Evolutionary conservation across 441 rosid genomes (phyloP).

Genomic region (Melastoma candidum): DNA sequence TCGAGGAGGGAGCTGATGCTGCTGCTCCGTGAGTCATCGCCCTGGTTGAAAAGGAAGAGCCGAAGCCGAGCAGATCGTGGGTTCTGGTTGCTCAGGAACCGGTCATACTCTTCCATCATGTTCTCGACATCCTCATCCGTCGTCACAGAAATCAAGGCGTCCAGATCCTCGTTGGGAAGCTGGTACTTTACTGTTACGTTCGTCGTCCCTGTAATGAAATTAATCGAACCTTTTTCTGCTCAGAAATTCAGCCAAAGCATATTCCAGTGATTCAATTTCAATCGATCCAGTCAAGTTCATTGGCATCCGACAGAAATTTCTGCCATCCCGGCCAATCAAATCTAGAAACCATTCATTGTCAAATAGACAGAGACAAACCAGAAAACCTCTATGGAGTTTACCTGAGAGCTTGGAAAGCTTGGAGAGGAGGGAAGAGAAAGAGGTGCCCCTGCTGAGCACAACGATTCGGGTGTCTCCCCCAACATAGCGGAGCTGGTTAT

Average conservation of each 20-base stretch:
- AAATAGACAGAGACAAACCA: not conserved
- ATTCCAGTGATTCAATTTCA: no score
- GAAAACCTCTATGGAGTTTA: not conserved
- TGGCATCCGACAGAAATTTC: no score
- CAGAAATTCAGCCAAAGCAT: not conserved
- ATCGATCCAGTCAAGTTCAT: no score
- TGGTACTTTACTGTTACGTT: slow-evolving; percentile 75
- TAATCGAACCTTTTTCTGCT: not conserved
- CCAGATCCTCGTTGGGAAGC: slow-evolving; percentile 92
- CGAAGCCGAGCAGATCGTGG: slow-evolving; percentile 77
- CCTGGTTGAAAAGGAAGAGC: slow-evolving; percentile 54
- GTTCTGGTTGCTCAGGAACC: slow-evolving; percentile 51
- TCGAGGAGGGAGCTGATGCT: slow-evolving; percentile 83
- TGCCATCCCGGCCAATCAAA: no score
- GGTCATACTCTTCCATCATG: slow-evolving; percentile 97
- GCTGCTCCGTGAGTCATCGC: slow-evolving; percentile 53
- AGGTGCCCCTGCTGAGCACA: slow-evolving; percentile 53
- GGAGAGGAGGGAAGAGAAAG: slow-evolving; percentile 43
- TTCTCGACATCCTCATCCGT: slow-evolving; percentile 93
- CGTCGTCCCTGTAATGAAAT: slow-evolving; percentile 29
- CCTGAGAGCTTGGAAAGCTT: slow-evolving; percentile 84
- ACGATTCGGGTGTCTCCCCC: slow-evolving; percentile 94
- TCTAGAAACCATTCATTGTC: no score
- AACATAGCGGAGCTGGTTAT: slow-evolving; percentile 79
- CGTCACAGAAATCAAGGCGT: slow-evolving; percentile 79